phyloP scores from a whole-genome alignment of 192 early-diverging fungal genomes.

The Blastocladiella britannica region DNA sequence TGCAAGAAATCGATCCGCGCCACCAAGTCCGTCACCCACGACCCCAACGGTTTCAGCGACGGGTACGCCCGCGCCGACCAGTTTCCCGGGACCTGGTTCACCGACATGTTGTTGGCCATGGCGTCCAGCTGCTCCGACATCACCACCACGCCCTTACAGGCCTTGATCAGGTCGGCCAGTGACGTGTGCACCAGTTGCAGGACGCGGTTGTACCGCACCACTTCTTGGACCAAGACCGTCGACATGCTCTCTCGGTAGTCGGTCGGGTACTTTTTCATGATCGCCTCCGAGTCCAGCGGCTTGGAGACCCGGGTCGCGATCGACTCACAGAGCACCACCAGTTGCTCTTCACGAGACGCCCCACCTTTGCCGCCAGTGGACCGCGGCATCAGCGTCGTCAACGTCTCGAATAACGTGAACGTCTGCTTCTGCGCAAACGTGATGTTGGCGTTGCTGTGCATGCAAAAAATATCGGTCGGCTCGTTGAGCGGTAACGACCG shows the following conservation, averaged over 20 bases:
- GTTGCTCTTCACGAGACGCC: slow-evolving; percentile 25
- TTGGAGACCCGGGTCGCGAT: slow-evolving; percentile 28
- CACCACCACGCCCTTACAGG: slow-evolving; percentile 20
- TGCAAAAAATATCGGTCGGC: slow-evolving; percentile 89
- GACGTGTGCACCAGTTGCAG: slow-evolving; percentile 40
- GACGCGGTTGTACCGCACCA: slow-evolving; percentile 37
- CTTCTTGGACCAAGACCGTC: slow-evolving; percentile 5
- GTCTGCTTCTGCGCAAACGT: slow-evolving; percentile 61
- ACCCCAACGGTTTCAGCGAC: slow-evolving; percentile 29
- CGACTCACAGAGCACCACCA: slow-evolving; percentile 16
- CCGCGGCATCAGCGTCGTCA: slow-evolving; percentile 36
- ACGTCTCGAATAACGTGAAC: slow-evolving; percentile 36
- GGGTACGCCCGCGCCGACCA: slow-evolving; percentile 31
- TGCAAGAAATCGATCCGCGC: slow-evolving; percentile 16
- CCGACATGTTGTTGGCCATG: slow-evolving; percentile 44
- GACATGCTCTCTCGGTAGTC: slow-evolving; percentile 37
- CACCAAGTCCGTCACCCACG: slow-evolving; percentile 37
- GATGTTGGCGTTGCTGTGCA: slow-evolving; percentile 74
- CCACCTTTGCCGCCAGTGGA: slow-evolving; percentile 13
- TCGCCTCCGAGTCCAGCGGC: slow-evolving; percentile 18
- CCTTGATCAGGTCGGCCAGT: slow-evolving; percentile 30
- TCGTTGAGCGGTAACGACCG: slow-evolving; percentile 64
- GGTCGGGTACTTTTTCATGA: slow-evolving; percentile 2
- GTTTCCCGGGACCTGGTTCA: slow-evolving; percentile 18
- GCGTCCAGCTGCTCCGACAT: slow-evolving; percentile 6